Evolutionary conservation across 1,284 basidiomycete species (phyloP).

Genomic region (Ceratobasidium sp.): DNA sequence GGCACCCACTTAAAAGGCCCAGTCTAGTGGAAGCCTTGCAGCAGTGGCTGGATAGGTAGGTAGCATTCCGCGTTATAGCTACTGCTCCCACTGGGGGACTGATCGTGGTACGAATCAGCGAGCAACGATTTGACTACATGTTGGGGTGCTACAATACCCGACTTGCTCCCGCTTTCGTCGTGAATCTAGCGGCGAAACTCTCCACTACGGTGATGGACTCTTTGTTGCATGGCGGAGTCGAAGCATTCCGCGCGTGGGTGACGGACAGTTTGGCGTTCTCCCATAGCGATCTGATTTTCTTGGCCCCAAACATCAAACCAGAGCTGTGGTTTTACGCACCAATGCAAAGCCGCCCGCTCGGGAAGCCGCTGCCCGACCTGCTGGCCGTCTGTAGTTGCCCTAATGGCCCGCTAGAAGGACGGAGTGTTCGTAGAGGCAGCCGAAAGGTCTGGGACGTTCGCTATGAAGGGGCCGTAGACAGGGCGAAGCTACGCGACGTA

Average conservation of each 20-base stretch:
- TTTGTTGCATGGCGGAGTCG: neutral
- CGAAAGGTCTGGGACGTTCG: constrained; percentile 12
- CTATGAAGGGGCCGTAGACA: neutral
- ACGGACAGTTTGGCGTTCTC: neutral
- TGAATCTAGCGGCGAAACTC: neutral
- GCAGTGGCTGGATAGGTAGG: neutral
- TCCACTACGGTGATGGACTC: neutral
- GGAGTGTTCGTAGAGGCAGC: neutral
- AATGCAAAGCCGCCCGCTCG: constrained; percentile 24
- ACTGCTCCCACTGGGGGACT: too few relatives aligned
- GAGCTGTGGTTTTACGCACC: constrained; percentile 29
- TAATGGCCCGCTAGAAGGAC: neutral
- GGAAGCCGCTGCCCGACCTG: neutral
- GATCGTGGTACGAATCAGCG: too few relatives aligned
- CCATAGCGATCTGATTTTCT: neutral
- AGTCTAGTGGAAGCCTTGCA: neutral
- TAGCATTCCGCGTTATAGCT: neutral
- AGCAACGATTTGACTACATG: neutral
- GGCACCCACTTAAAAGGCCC: neutral
- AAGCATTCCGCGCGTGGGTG: neutral
- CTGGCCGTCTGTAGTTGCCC: neutral
- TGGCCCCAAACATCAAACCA: neutral
- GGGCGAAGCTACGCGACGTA: neutral
- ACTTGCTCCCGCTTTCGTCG: neutral
- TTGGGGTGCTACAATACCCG: neutral